Conservation (phyloP, 2,329 filamentous ascomycete genomes). For the Nannizzia gypsea region DNA sequence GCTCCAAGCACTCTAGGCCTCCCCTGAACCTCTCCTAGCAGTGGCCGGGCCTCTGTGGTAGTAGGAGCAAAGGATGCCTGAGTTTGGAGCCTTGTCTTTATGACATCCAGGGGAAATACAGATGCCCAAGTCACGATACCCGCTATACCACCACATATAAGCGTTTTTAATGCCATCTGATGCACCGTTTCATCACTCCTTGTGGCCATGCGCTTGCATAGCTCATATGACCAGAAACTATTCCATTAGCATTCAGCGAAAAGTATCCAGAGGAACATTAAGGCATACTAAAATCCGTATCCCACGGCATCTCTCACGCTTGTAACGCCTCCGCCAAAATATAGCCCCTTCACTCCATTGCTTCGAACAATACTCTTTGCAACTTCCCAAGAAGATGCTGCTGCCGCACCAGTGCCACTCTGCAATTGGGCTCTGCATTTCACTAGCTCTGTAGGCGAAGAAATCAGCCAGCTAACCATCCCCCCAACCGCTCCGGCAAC, state of each 20-base stretch:
- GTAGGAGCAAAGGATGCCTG: slow-evolving; percentile 35
- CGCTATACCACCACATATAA: slow-evolving; percentile 77
- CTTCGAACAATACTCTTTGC: slow-evolving; percentile 48
- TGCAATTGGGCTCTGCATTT: slow-evolving; percentile 79
- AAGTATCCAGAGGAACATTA: not conserved
- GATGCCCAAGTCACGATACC: slow-evolving; percentile 82
- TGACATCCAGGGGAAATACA: slow-evolving; percentile 80
- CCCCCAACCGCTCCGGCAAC: slow-evolving; percentile 69
- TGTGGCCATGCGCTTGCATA: slow-evolving; percentile 51
- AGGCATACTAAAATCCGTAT: slow-evolving; percentile 77
- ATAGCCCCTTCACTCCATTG: slow-evolving; percentile 58
- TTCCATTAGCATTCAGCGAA: not conserved
- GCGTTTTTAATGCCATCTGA: slow-evolving; percentile 48
- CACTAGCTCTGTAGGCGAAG: slow-evolving; percentile 77
- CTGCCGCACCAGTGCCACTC: slow-evolving; percentile 18
- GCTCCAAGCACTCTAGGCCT: slow-evolving; percentile 37
- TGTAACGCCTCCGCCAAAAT: slow-evolving; percentile 70
- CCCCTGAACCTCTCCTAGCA: slow-evolving; percentile 13
- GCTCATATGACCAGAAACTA: slow-evolving; percentile 80
- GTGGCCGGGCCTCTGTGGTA: slow-evolving; percentile 18
- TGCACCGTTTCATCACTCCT: slow-evolving; percentile 36
- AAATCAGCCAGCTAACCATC: slow-evolving; percentile 73
- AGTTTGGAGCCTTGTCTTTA: slow-evolving; percentile 86
- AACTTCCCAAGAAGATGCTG: slow-evolving; percentile 48
- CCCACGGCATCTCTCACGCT: slow-evolving; percentile 74